Percentiles rank a stretch among this genome's conserved stretches.
Conservation (phyloP, 2,329 filamentous ascomycete genomes). For the Trichoderma gracile region DNA sequence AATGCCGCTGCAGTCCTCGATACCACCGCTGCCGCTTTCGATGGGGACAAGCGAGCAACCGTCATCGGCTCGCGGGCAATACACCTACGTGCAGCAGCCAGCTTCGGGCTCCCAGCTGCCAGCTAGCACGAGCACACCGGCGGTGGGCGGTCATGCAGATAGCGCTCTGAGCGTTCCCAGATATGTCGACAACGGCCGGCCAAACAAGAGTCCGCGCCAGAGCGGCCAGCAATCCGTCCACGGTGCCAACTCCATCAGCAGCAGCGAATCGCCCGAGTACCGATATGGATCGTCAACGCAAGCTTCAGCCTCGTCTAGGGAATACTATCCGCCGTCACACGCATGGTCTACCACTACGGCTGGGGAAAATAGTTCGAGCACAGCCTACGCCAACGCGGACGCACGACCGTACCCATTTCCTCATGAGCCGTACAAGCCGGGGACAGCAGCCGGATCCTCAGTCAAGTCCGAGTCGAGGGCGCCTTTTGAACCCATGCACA, state of each 20-base stretch:
- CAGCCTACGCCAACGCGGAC: constrained; percentile 50
- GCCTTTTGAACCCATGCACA: constrained; percentile 53
- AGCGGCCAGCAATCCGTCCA: constrained; percentile 56
- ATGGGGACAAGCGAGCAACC: constrained; percentile 52
- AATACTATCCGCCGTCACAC: constrained; percentile 55
- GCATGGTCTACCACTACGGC: constrained; percentile 56
- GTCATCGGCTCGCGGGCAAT: constrained; percentile 52
- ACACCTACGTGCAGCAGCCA: constrained; percentile 55
- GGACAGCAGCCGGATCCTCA: constrained; percentile 33
- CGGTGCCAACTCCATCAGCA: constrained; percentile 50
- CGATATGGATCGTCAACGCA: constrained; percentile 51
- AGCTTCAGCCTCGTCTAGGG: constrained; percentile 41
- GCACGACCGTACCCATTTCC: constrained; percentile 52
- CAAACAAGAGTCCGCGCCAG: constrained; percentile 58
- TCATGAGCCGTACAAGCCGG: constrained; percentile 49
- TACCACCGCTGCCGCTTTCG: constrained; percentile 56
- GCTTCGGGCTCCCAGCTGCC: constrained; percentile 54
- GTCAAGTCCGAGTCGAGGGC: constrained; percentile 42
- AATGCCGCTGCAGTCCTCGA: constrained; percentile 54
- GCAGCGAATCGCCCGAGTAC: constrained; percentile 56
- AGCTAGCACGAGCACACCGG: constrained; percentile 39
- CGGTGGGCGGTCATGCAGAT: constrained; percentile 42
- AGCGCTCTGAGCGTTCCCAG: constrained; percentile 55
- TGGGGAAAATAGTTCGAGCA: constrained; percentile 47
- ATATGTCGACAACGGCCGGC: constrained; percentile 59